Conservation (phyloP, 2,329 filamentous ascomycete species). For the Penicillium sp. region DNA sequence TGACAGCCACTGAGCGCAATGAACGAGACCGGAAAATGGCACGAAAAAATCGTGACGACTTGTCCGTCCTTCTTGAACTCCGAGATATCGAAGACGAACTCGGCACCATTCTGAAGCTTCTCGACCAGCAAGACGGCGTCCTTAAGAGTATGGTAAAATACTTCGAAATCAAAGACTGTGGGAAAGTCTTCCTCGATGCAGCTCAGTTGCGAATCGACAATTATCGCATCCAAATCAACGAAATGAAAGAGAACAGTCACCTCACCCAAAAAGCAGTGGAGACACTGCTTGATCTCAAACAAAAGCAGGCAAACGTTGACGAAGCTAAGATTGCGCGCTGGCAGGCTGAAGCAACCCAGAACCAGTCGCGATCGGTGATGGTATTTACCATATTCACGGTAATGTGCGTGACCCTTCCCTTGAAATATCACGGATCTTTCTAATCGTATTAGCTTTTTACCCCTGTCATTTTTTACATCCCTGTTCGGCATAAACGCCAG, state of each 20-base stretch:
- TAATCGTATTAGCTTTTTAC: slow-evolving; percentile 49
- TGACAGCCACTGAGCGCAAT: slow-evolving; percentile 34
- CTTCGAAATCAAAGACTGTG: slow-evolving; percentile 38
- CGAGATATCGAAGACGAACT: slow-evolving; percentile 66
- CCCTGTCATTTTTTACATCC: slow-evolving; percentile 64
- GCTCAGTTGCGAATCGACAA: slow-evolving; percentile 55
- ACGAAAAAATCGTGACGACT: slow-evolving; percentile 61
- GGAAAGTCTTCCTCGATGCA: slow-evolving; percentile 53
- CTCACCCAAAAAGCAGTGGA: slow-evolving; percentile 62
- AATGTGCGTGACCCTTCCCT: slow-evolving; percentile 39
- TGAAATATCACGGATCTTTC: neutral
- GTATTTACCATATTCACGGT: slow-evolving; percentile 60
- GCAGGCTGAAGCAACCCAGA: slow-evolving; percentile 62
- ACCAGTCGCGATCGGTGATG: slow-evolving; percentile 63
- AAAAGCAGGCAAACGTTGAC: slow-evolving; percentile 65
- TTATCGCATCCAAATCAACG: slow-evolving; percentile 54
- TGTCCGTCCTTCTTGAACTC: slow-evolving; percentile 61
- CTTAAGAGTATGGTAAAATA: slow-evolving; percentile 43
- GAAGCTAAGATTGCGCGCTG: slow-evolving; percentile 63
- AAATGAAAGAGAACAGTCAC: slow-evolving; percentile 60
- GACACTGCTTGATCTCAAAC: slow-evolving; percentile 65
- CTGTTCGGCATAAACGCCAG: slow-evolving; percentile 65
- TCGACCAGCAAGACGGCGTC: slow-evolving; percentile 56
- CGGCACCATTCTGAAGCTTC: slow-evolving; percentile 55
- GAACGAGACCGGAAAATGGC: slow-evolving; percentile 52